These are phyloP conservation scores for Rhododendron mucronatum DNA, from an alignment of 148 eudicot species.

Conservation along the genomic window DNA sequence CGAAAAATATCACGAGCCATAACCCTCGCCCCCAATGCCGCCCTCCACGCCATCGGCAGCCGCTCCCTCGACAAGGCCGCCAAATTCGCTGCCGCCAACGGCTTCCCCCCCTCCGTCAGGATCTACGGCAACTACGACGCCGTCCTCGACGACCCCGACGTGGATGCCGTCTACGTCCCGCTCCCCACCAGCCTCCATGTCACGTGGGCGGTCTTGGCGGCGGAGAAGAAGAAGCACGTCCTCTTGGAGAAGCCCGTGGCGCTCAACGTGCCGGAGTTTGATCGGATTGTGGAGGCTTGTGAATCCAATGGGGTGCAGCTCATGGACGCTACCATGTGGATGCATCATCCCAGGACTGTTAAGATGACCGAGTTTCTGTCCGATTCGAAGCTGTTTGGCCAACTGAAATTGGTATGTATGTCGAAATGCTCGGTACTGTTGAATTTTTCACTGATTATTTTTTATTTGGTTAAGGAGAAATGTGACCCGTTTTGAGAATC, in stretches of 20 bases:
- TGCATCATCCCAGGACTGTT: not conserved
- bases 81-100: not conserved
- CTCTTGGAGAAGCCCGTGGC: slow-evolving; percentile 4
- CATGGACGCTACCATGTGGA: slow-evolving; percentile 10
- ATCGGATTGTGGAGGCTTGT: not conserved
- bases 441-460: not conserved
- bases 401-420: not conserved
- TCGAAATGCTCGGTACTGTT: not conserved
- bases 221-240: slow-evolving; percentile 9
- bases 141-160: not conserved
- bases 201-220: not conserved
- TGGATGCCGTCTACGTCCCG: slow-evolving; percentile 8
- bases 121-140: not conserved
- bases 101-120: not conserved
- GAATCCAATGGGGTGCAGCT: slow-evolving; percentile 5
- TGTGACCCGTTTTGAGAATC: not conserved
- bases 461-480: not conserved
- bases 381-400: not conserved
- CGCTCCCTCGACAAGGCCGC: slow-evolving; percentile 1
- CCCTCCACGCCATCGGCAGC: slow-evolving; percentile 4
- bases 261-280: not conserved
- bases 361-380: slow-evolving; percentile 2
- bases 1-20: not conserved
- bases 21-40: not conserved
- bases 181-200: slow-evolving; percentile 4